phyloP scores from a whole-genome alignment of 768 basidiomycete species.

The Lactarius pseudohatsudake region DNA sequence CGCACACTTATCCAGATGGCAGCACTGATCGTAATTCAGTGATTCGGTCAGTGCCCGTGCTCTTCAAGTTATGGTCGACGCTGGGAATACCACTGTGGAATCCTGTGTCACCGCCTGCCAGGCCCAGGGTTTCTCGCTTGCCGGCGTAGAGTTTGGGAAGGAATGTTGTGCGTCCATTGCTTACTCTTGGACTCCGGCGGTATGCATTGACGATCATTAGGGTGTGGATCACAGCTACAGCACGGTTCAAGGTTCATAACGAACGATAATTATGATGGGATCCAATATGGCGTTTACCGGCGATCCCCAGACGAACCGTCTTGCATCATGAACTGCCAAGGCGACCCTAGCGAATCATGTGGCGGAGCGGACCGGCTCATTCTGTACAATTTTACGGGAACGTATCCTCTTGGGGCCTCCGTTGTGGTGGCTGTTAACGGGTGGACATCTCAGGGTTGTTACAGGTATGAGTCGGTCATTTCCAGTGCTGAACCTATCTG shows the following conservation, averaged over 20 bases:
- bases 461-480: neutral
- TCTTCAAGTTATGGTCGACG: conserved; percentile 34
- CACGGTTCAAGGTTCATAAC: neutral
- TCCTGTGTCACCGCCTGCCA: conserved; percentile 67
- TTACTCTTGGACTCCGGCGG: neutral
- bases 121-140: conserved; percentile 65
- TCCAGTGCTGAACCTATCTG: neutral
- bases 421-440: neutral
- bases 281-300: neutral
- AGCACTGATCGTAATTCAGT: conserved; percentile 27
- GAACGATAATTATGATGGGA: neutral
- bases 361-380: neutral
- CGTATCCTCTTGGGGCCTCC: neutral
- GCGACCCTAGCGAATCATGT: neutral
- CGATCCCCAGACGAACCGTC: neutral
- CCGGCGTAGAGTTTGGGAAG: conserved; percentile 64
- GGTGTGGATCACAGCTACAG: neutral
- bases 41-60: conserved; percentile 39
- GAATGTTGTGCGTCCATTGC: conserved; percentile 62
- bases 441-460: neutral
- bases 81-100: conserved; percentile 59
- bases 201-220: neutral
- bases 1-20: neutral
- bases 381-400: conserved; percentile 1
- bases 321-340: neutral